phyloP scores from a whole-genome alignment of 352 stramenopile genomes.

The Phytophthora nicotianae region DNA sequence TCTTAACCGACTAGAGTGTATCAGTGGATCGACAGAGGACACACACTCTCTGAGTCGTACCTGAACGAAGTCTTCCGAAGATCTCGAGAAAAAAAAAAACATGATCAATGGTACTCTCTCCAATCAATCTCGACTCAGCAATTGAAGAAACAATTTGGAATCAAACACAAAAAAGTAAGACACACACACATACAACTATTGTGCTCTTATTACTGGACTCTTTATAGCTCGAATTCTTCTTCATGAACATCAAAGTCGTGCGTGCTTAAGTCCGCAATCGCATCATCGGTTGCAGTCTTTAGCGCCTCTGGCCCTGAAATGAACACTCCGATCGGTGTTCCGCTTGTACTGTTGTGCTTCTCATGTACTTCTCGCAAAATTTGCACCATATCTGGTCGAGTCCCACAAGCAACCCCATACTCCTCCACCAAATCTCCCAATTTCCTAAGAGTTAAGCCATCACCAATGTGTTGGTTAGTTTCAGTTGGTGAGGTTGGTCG shows the following conservation, averaged over 20 bases:
- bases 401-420: slow-evolving; percentile 32
- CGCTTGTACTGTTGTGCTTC: slow-evolving; percentile 3
- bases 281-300: slow-evolving; percentile 33
- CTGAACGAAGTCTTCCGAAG: background rate
- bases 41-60: slow-evolving; percentile 8
- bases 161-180: too few species aligned
- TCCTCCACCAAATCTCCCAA: slow-evolving; percentile 37
- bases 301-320: slow-evolving; percentile 46
- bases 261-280: slow-evolving; percentile 16
- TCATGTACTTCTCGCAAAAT: slow-evolving; percentile 38
- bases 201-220: background rate
- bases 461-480: background rate
- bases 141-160: too few species aligned
- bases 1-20: background rate
- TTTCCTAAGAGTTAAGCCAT: slow-evolving; percentile 23
- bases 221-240: slow-evolving; percentile 39
- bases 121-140: too few species aligned
- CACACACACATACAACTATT: too few species aligned
- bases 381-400: slow-evolving; percentile 37
- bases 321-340: slow-evolving; percentile 41
- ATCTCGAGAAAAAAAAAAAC: background rate
- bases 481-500: slow-evolving; percentile 18
- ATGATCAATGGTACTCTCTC: too few species aligned
- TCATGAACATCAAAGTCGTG: slow-evolving; percentile 35
- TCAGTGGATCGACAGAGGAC: slow-evolving; percentile 1